Conservation (phyloP, 257 asterid species). For the Nicotiana otophora region DNA sequence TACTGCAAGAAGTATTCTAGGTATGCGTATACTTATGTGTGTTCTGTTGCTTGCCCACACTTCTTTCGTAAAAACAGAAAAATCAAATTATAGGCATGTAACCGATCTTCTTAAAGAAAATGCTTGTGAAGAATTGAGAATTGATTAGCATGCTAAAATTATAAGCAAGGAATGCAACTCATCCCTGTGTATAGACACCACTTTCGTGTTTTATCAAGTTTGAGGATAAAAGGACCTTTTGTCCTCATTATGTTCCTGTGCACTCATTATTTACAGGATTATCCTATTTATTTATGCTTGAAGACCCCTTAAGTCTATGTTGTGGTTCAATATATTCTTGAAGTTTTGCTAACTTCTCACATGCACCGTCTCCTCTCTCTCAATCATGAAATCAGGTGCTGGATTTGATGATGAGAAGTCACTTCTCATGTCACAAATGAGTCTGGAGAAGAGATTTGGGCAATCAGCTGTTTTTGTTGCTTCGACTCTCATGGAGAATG, state of each 20-base stretch:
- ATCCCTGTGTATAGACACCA: not conserved
- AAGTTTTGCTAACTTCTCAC: not conserved
- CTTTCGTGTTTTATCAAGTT: not conserved
- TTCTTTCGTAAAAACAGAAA: not conserved
- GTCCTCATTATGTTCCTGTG: not conserved
- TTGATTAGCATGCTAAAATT: not conserved
- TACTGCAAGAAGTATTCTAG: not conserved
- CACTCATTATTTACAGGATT: not conserved
- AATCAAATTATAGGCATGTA: not conserved
- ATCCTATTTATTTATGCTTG: not conserved
- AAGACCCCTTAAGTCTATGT: not conserved
- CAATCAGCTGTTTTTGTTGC: conserved; percentile 97
- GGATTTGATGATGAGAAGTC: conserved; percentile 96
- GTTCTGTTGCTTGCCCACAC: not conserved
- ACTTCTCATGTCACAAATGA: conserved; percentile 87
- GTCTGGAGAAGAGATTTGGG: conserved; percentile 95
- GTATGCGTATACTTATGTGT: not conserved
- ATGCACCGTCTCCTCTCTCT: not conserved
- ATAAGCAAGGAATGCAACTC: not conserved
- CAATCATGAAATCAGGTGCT: conserved; percentile 43
- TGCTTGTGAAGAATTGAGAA: not conserved
- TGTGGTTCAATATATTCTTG: not conserved
- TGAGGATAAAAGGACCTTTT: not conserved
- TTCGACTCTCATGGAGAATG: conserved; percentile 94
- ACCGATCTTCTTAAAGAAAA: not conserved